Base-by-base conservation (phyloP, 2,329 filamentous ascomycete genomes). In the Arthrinium puccinioides region DNA sequence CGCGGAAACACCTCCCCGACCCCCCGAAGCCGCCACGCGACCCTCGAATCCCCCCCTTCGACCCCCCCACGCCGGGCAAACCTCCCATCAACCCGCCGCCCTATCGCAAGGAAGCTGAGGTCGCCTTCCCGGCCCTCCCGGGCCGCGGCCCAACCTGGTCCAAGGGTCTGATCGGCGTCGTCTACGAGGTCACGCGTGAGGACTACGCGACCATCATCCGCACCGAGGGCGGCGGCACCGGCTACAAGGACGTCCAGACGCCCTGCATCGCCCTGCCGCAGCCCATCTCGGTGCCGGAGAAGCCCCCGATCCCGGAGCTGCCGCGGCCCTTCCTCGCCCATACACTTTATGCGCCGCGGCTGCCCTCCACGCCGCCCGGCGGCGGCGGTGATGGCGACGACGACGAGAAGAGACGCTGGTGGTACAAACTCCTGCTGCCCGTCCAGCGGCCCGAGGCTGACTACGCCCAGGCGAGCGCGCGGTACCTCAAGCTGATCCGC, bases 141-240 rank as follows among this genome's bases (percentile, higher is more conserved):
- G 43, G 39, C n/a, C 74, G 76, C 50, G 66, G 74, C 37, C 65
- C 59, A 8, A 52, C 63, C 37, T 94, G 87, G 88, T 67, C 79
- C 45, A 89, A 88, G 52, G 86, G 87, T 5, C 72, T 98, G 3
- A 76, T 96, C 27, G 92, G 92, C 18, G 87, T 95, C 13, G 92
- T 97, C 4, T 98, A 98, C 64, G 89, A 97, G 64, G 87, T 97
- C 21, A 95, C 88, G 1, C 66, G 72, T 14, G 61, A 73, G 29
- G 92, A 98, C 63, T 98, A 86, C 56, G 74, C 80, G 6, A 84
- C 76, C 42, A 95, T 98, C 49, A 82, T 97, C 43, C 82, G 82
- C 5, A 96, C 89, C 5, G 92, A 98, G 59, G 90, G 90, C 36
- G 89, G 86, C 21, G 89, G 89, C 14, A 64, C 79, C 3, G 74